phyloP scores from a whole-genome alignment of 371 early-diverging fungal species.

The Polyrhizophydium stewartii region DNA sequence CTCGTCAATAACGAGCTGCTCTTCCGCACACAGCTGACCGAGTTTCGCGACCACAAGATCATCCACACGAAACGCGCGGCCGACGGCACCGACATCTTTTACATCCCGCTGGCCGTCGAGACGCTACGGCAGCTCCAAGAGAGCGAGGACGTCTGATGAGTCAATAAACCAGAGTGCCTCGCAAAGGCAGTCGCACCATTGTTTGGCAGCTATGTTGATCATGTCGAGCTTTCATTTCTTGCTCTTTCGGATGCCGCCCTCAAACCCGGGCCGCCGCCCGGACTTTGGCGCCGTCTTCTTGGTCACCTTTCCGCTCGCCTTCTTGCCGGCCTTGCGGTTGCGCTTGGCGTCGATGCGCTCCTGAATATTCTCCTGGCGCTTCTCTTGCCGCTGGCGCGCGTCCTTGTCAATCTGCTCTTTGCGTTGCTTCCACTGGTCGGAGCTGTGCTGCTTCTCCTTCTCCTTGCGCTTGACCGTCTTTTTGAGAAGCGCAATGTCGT shows the following conservation, averaged over 20 bases:
- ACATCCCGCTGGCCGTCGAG: constrained; percentile 68
- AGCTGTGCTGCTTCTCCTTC: constrained; percentile 76
- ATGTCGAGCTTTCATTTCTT: constrained; percentile 7
- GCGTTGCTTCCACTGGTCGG: constrained; percentile 79
- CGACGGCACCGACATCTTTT: constrained; percentile 68
- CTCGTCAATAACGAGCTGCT: constrained; percentile 74
- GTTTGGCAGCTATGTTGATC: too few species aligned
- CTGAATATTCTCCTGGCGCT: constrained; percentile 72
- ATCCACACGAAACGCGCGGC: constrained; percentile 59
- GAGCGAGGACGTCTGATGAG: too few species aligned
- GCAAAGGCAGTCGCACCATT: too few species aligned
- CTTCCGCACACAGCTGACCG: constrained; percentile 81
- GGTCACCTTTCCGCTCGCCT: constrained; percentile 64
- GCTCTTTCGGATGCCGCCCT: constrained; percentile 29
- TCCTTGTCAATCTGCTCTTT: constrained; percentile 58
- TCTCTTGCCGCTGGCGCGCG: constrained; percentile 59
- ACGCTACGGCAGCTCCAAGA: constrained; percentile 32
- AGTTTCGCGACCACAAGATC: constrained; percentile 88
- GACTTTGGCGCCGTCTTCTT: constrained; percentile 55
- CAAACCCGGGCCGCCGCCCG: constrained; percentile 37
- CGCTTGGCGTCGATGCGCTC: constrained; percentile 70
- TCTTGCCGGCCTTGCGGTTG: constrained; percentile 48
- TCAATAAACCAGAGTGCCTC: too few species aligned
- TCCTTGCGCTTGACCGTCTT: constrained; percentile 86
- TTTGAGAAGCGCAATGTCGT: constrained; percentile 82